Base-by-base conservation (phyloP, 2,329 filamentous ascomycete species). In the Sarocladiaceae sp. region DNA sequence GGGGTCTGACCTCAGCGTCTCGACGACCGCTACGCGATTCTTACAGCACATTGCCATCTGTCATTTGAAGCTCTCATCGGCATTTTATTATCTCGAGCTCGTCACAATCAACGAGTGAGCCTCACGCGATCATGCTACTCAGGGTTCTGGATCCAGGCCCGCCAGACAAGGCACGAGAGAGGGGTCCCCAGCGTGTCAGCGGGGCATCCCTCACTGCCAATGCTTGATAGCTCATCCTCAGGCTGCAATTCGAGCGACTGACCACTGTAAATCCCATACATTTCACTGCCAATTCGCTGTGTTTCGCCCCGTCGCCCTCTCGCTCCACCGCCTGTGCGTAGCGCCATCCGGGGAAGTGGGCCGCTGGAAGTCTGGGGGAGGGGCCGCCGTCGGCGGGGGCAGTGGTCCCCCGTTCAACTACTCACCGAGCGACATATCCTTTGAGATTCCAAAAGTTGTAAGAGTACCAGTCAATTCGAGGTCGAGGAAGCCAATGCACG, bases 341-440 rank as follows among this genome's bases (percentile, higher is more conserved):
- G 44, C 44, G 44, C 47, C 47, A 31, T 37, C 47, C 33, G 47
- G 47, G 47, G 47, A 50, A 50, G 47, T 50, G 47, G 47, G 33
- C 29, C 47, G 31, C 47, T 50, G 47, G 20, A n/a, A 48, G 47
- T 50, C 47, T 50, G 47, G 47, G 47, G 47, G 47, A 50, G 47
- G 47, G 47, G 47, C 47, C 29, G 33, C 20, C 7, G 31, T 50
- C 29, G 47, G 47, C n/a, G 15, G 31, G 47, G 47, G 29, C 15
- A 26, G 22, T 26, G 40, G 40, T 20, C 44, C 44, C 25, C 44
- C n/a, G n/a, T n/a, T n/a, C n/a, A n/a, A n/a, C n/a, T n/a, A n/a
- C n/a, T n/a, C n/a, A n/a, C n/a, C n/a, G n/a, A n/a, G n/a, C n/a
- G n/a, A n/a, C n/a, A n/a, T n/a, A n/a, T n/a, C n/a, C n/a, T n/a